Percentiles rank a stretch among this genome's conserved stretches.
phyloP scores from a whole-genome alignment of 371 early-diverging fungal genomes.

The Mucor plumbeus region DNA sequence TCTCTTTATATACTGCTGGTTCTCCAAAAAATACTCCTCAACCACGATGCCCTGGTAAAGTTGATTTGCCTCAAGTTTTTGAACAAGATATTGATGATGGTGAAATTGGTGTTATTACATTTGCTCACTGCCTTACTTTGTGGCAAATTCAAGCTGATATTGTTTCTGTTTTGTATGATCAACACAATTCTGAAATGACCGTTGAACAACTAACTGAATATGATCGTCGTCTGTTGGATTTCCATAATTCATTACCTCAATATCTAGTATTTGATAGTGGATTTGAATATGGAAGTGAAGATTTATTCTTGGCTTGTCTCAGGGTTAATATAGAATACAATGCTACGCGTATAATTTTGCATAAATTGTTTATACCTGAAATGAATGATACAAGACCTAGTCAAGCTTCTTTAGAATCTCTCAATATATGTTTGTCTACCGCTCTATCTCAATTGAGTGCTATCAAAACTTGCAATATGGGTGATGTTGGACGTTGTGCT shows the following conservation, averaged over 20 bases:
- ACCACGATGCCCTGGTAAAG: constrained; percentile 26
- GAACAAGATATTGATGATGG: constrained; percentile 44
- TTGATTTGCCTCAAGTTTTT: constrained; percentile 37
- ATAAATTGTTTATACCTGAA: constrained; percentile 45
- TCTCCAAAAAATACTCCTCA: constrained; percentile 36
- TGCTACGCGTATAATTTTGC: constrained; percentile 47
- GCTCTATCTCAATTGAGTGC: constrained; percentile 35
- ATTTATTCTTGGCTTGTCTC: constrained; percentile 39
- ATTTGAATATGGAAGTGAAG: constrained; percentile 40
- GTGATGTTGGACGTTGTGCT: constrained; percentile 30
- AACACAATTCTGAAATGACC: constrained; percentile 26
- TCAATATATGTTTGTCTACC: constrained; percentile 39
- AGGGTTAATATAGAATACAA: constrained; percentile 44
- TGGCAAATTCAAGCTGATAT: constrained; percentile 40
- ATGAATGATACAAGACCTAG: constrained; percentile 28
- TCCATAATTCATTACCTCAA: constrained; percentile 28
- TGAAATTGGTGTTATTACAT: constrained; percentile 35
- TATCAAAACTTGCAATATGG: constrained; percentile 35
- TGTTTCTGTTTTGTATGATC: constrained; percentile 31
- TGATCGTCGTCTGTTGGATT: constrained; percentile 25
- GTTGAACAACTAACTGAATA: constrained; percentile 33
- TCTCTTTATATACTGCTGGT: constrained; percentile 38
- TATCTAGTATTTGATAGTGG: constrained; percentile 39
- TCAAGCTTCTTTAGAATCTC: constrained; percentile 32
- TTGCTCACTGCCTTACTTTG: constrained; percentile 25